Base-by-base conservation (phyloP, 805 yeast genomes). In the Blastobotrys peoriensis region DNA sequence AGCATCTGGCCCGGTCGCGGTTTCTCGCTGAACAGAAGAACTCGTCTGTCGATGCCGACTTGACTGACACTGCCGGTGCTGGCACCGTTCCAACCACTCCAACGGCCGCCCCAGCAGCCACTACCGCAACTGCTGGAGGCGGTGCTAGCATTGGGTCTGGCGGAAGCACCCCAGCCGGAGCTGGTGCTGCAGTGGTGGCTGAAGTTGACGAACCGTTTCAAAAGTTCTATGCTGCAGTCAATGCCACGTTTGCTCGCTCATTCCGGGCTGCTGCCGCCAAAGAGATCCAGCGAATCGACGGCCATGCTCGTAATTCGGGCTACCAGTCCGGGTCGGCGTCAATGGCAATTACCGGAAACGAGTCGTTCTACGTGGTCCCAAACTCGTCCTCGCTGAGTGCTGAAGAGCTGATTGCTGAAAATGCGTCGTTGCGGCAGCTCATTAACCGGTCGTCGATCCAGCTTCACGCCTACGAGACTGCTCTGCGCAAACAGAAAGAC, bases 291-390 rank as follows among this genome's bases (percentile, higher is more conserved):
- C n/a, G 30, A 34, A 21, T 18, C 38, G 19, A 39, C 40, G 5
- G 20, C 37, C 2, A 19, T 23, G 30, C 30, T 25, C 8, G 30
- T 8, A 25, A 25, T 13, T 25, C 30, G 10, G 30, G 30, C 8
- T 25, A 8, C 13, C 30, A 25, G 8, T 25, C 30, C 30, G n/a
- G n/a, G n/a, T 25, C 30, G 8, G 13, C 30, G 13, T 37, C 47
- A 18, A 21, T 36, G 23, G 47, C 25, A 28, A 16, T 19, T n/a
- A 28, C 50, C 15, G 30, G 30, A 25, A 33, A 45, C 40, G 65
- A 61, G 19, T 51, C 62, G 44, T 62, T 61, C 40, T 65, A 60
- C 33, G 62, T 69, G 25, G 68, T 71, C 4, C 56, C 59, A 1
- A 54, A 54, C 20, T 59, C 62, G n/a, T 34, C 64, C 4, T 51